Percentiles rank a stretch among this genome's conserved stretches.
These are phyloP conservation scores for Hawksworthiomyces lignivorus DNA, from an alignment of 2,329 filamentous ascomycete species.

Conservation along the genomic window DNA sequence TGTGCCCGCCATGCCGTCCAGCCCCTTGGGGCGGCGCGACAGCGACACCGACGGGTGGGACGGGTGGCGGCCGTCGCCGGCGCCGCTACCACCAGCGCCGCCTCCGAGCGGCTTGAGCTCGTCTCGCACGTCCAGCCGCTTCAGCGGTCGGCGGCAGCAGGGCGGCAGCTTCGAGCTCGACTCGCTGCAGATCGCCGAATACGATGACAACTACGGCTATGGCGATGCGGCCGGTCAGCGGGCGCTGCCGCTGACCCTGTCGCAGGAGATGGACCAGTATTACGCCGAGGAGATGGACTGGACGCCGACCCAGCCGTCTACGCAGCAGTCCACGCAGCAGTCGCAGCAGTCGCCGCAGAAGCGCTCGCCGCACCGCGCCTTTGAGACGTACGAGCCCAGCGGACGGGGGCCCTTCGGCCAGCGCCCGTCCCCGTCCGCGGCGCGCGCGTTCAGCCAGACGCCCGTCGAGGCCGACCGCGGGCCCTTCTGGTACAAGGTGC, in stretches of 20 bases:
- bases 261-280: constrained; percentile 10
- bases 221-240: no score
- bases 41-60: constrained; percentile 8
- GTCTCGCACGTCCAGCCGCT: background rate
- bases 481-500: constrained; percentile 64
- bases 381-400: constrained; percentile 35
- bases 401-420: constrained; percentile 18
- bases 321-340: constrained; percentile 42
- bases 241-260: background rate
- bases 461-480: constrained; percentile 35
- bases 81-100: no score
- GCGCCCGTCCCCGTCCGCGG: constrained; percentile 27
- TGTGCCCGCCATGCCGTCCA: no score
- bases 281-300: constrained; percentile 65
- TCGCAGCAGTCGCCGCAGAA: constrained; percentile 29
- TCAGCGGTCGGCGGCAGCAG: background rate
- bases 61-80: constrained; percentile 1
- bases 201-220: background rate
- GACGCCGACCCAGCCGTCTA: constrained; percentile 51
- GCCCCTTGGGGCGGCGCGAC: background rate
- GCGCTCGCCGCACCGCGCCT: constrained; percentile 46
- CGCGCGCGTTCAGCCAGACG: constrained; percentile 37
- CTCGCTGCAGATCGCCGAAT: background rate
- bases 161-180: constrained; percentile 9
- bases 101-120: background rate